Base-by-base conservation (phyloP, 2,329 filamentous ascomycete species). In the Huntiella abstrusa region DNA sequence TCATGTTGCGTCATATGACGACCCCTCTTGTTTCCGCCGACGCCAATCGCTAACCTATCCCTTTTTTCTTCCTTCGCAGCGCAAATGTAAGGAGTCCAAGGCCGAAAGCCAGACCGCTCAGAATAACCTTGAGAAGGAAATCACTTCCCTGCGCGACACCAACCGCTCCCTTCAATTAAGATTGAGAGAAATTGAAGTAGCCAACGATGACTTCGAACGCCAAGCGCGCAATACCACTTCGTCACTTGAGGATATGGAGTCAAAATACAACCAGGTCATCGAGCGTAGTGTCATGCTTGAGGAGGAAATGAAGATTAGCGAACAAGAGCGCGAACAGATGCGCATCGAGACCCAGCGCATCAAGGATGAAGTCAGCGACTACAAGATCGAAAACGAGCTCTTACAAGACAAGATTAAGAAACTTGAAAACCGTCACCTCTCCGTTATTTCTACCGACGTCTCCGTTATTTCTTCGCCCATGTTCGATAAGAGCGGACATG, bases 141-240 rank as follows among this genome's bases (percentile, higher is more conserved):
- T 98, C 56, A 98, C 91, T 5, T 80, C 74, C 6, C 70, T 98
- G 55, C 81, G 91, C 57, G 87, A 98, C 53, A 62, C 77, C 42
- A 92, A 86, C 61, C 72, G 91, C 53, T 78, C 80, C 3, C 64
- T 95, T 51, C 82, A 91, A 56, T 68, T 94, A 52, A 83, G 74
- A 62, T 67, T 98, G 49, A 80, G 91, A 54, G 91, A 98, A 60
- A 94, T 88, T 55, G 91, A 98, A 63, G 91, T 98, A 47, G 85
- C 83, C 59, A 98, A 96, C 64, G 91, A 98, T 68, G 91, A 98
- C 62, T 95, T 88, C 59, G 91, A 98, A 67, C 79, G 86, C 53
- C 88, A 96, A 65, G 88, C 91, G 54, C 79, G 91, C 55, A 91
- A 95, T 62, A 95, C 88, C 22, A 87, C 85, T 33, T 95, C 87